phyloP scores from a whole-genome alignment of 441 rosid genomes.

The Populus hybrid region DNA sequence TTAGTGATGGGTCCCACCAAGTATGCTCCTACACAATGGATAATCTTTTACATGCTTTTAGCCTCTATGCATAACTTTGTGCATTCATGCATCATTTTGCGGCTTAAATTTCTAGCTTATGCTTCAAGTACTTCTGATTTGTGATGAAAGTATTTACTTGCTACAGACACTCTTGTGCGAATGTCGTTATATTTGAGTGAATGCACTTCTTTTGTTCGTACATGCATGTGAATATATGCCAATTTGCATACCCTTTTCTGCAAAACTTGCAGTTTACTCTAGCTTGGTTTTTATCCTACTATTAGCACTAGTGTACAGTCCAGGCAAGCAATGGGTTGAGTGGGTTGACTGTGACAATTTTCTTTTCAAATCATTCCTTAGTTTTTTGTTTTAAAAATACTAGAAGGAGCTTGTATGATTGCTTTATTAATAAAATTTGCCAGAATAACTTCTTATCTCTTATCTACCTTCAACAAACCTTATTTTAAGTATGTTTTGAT shows the following conservation, averaged over 20 bases:
- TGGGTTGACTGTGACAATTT: neutral
- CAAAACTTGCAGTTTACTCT: neutral
- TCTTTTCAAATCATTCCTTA: neutral
- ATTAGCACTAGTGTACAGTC: neutral
- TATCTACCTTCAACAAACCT: neutral
- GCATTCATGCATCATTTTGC: neutral
- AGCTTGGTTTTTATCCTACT: neutral
- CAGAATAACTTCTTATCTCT: neutral
- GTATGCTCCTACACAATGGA: slow-evolving; percentile 38
- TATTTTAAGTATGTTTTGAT: neutral
- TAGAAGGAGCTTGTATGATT: neutral
- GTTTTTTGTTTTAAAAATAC: neutral
- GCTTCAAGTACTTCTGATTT: neutral
- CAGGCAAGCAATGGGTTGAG: neutral
- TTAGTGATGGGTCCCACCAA: slow-evolving; percentile 40
- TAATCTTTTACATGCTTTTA: neutral
- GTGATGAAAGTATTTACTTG: neutral
- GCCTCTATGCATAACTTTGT: neutral
- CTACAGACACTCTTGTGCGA: neutral
- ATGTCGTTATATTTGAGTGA: neutral
- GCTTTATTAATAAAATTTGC: neutral
- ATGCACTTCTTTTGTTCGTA: neutral
- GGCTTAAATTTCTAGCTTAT: neutral
- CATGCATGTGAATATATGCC: neutral
- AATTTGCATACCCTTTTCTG: neutral